These are phyloP conservation scores for Rhizopogon roseolus DNA, from an alignment of 768 basidiomycete genomes.

Conservation along the genomic window DNA sequence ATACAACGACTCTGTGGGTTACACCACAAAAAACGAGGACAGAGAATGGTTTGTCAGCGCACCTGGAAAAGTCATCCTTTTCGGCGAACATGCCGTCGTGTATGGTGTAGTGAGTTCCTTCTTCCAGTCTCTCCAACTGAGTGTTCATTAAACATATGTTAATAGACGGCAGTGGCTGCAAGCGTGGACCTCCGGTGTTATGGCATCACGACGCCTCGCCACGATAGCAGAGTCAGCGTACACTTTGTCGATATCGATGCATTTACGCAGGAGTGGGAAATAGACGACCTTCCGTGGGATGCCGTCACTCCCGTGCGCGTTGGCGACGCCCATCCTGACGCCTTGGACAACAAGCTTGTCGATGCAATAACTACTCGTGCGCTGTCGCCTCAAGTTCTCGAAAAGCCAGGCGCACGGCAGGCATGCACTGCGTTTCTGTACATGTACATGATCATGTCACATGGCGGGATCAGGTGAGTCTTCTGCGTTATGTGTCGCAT, in stretches of 20 bases:
- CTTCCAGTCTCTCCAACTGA: slow-evolving; percentile 2
- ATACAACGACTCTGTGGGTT: slow-evolving; percentile 20
- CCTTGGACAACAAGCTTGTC: slow-evolving; percentile 69
- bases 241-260: slow-evolving; percentile 75
- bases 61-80: slow-evolving; percentile 96
- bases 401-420: slow-evolving; percentile 33
- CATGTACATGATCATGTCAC: slow-evolving; percentile 78
- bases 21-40: slow-evolving; percentile 24
- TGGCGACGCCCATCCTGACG: slow-evolving; percentile 53
- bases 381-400: slow-evolving; percentile 29
- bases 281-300: slow-evolving; percentile 76
- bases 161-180: slow-evolving; percentile 32
- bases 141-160: background rate
- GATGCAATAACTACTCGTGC: slow-evolving; percentile 56
- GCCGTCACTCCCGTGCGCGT: slow-evolving; percentile 49
- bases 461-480: slow-evolving; percentile 51
- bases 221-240: slow-evolving; percentile 69
- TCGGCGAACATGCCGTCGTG: slow-evolving; percentile 98
- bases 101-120: slow-evolving; percentile 80
- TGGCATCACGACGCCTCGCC: slow-evolving; percentile 71
- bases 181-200: slow-evolving; percentile 95
- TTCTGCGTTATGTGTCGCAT: slow-evolving; percentile 5
- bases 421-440: slow-evolving; percentile 83
- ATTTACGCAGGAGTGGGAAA: slow-evolving; percentile 78
- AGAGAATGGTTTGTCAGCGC: slow-evolving; percentile 87